These are phyloP conservation scores for Xylaria hypoxylon DNA, from an alignment of 2,329 filamentous ascomycete species.

Conservation along the genomic window DNA sequence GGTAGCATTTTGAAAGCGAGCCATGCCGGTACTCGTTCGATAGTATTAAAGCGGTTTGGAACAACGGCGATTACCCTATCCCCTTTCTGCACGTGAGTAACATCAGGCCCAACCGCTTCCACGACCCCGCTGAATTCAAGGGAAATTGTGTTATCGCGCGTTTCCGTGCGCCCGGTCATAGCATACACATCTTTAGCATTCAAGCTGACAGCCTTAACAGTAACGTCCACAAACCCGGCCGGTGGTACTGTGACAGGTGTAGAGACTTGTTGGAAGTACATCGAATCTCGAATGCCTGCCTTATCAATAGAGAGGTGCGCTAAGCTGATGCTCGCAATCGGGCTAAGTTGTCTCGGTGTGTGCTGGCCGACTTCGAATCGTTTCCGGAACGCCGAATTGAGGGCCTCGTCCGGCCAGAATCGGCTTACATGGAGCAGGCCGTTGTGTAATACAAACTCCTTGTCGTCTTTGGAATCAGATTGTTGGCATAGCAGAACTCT, in stretches of 20 bases:
- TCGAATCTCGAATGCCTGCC: slow-evolving; percentile 17
- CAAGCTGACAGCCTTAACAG: slow-evolving; percentile 36
- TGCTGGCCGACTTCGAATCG: too few relatives aligned
- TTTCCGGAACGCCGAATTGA: neutral
- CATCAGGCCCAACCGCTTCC: neutral
- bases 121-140: slow-evolving; percentile 27
- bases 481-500: neutral
- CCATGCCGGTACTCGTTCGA: slow-evolving; percentile 44
- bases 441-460: neutral
- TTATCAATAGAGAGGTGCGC: neutral
- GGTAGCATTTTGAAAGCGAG: slow-evolving; percentile 27
- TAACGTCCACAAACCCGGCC: slow-evolving; percentile 15
- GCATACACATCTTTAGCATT: slow-evolving; percentile 46
- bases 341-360: neutral
- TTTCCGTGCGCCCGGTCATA: slow-evolving; percentile 21
- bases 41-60: slow-evolving; percentile 35
- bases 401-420: neutral
- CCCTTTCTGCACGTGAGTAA: slow-evolving; percentile 5
- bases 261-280: slow-evolving; percentile 39
- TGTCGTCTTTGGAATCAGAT: neutral
- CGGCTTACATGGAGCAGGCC: slow-evolving; percentile 6
- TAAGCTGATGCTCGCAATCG: neutral
- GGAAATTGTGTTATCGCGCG: neutral
- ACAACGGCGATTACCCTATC: slow-evolving; percentile 39
- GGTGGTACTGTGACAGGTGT: neutral